Base-by-base conservation (phyloP, 768 basidiomycete species). In the Gloeopeniophorella convolvens region DNA sequence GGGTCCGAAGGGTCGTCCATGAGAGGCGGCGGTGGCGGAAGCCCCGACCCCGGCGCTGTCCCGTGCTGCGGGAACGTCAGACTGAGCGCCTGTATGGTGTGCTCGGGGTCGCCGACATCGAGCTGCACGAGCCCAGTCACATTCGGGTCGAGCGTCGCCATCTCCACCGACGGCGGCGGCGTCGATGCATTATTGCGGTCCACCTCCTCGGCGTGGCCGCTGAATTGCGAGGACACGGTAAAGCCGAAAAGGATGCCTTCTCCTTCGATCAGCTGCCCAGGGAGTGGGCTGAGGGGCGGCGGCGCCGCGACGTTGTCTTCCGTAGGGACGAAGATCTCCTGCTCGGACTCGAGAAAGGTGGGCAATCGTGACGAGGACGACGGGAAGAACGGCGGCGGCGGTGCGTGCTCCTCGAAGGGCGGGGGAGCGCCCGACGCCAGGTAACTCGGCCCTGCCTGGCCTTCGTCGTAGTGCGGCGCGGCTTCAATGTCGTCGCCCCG, bases 1-100 rank as follows among this genome's bases (percentile, higher is more conserved):
- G 89, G 89, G 63, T 92, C 89, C 2, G 82, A 83, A 18, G 89
- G 89, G 65, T 92, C 89, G 60, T 92, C 89, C 71, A 90, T 76
- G 28, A 83, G 80, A 15, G 83, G 84, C 0, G 88, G 87, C 4
- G 89, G 89, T 0, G 89, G 89, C 0, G 85, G 88, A 1, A 74
- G 80, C 20, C 70, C 66, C 36, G 66, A 67, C 24, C 68, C 68
- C 56, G 60, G 66, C 47, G 56, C 57, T 20, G 58, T 59, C 40
- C 60, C 63, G 49, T 65, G 65, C 41, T 73, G 76, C 41, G 81
- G 82, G 28, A 82, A 68, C 12, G 78, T 77, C 36, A 87, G 61
- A 34, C 73, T 77, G 36, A 89, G 65, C 2, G 75, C 76, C 56
- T 82, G 80, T 28, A 80, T 73, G 11, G 76, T 70, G 50, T 68